These are phyloP conservation scores for Nemania sp. DNA, from an alignment of 2,329 filamentous ascomycete species.

Conservation along the genomic window DNA sequence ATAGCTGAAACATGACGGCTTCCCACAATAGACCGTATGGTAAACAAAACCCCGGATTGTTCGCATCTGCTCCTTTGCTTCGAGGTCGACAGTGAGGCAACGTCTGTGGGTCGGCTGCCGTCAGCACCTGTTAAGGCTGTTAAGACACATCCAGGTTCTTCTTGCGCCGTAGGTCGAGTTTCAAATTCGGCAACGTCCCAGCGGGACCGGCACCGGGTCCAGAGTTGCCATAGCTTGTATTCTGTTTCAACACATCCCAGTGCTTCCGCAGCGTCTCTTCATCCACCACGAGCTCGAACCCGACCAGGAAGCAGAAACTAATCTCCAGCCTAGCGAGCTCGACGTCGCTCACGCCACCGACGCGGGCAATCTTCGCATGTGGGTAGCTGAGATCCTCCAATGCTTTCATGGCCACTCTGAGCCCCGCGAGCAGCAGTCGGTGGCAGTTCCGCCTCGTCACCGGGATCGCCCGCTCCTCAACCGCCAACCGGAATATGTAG, in stretches of 20 bases:
- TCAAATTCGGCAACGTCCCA: conserved; percentile 27
- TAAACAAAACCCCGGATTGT: no score
- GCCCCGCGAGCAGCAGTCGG: conserved; percentile 78
- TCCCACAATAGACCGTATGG: no score
- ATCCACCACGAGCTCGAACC: conserved; percentile 75
- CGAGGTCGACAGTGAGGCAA: not conserved
- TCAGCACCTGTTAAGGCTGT: not conserved
- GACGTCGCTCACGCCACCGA: conserved; percentile 81
- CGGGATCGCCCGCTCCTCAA: conserved; percentile 75
- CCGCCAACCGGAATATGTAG: conserved; percentile 83
- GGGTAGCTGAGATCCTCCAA: conserved; percentile 91
- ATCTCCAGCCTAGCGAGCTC: conserved; percentile 88
- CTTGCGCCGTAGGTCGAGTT: conserved; percentile 27
- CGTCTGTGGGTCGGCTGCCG: not conserved
- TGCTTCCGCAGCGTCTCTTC: conserved; percentile 63
- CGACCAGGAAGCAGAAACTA: conserved; percentile 83
- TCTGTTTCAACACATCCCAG: conserved; percentile 62
- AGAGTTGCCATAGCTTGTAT: not conserved
- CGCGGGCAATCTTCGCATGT: conserved; percentile 79
- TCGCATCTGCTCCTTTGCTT: not conserved
- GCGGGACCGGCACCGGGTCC: not conserved
- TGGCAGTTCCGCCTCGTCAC: conserved; percentile 86
- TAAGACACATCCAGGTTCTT: conserved; percentile 4
- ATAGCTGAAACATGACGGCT: no score
- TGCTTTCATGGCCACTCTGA: conserved; percentile 90